A percentile compares a stretch with the other conserved stretches of the same genome.
These are phyloP conservation scores for Dictyostelium gargantuum DNA, from an alignment of 208 protist species.

Conservation along the genomic window DNA sequence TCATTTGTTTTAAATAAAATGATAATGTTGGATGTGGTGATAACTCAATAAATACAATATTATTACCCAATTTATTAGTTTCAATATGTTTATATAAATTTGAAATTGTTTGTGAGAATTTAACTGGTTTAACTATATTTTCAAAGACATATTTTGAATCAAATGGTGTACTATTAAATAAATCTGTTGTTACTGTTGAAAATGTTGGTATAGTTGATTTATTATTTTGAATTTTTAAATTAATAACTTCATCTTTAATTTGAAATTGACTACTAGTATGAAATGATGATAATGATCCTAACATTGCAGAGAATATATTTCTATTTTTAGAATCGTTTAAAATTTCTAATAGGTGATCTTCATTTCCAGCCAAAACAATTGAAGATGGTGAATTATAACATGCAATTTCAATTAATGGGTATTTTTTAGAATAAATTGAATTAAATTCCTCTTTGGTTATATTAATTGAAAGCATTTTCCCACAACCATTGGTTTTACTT, in stretches of 20 bases:
- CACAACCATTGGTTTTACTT: background rate
- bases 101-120: too few species aligned
- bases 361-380: background rate
- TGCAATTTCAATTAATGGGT: background rate
- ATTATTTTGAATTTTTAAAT: too few species aligned
- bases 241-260: background rate
- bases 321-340: too few species aligned
- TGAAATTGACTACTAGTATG: background rate
- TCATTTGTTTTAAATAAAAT: background rate
- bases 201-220: background rate
- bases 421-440: background rate
- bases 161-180: background rate
- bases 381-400: background rate
- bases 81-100: background rate
- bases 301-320: background rate
- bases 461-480: background rate
- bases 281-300: background rate
- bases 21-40: constrained; percentile 51
- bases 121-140: background rate
- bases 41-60: background rate
- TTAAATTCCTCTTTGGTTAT: background rate
- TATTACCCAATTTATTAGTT: background rate
- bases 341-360: background rate
- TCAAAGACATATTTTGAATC: background rate
- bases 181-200: background rate